Base-by-base conservation (phyloP, 805 yeast species). In the Kuraishia capsulata region DNA sequence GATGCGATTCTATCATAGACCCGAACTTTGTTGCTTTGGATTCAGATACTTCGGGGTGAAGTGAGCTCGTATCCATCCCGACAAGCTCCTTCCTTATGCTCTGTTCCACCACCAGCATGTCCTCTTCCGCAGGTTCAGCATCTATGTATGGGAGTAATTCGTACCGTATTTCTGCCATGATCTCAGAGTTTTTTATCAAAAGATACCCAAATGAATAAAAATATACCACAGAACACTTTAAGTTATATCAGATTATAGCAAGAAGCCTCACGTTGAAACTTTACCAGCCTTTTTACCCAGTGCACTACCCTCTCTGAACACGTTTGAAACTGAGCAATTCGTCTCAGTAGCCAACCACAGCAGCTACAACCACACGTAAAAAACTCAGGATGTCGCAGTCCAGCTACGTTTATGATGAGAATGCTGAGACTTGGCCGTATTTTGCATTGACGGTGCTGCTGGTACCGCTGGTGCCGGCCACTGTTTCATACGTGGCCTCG, bases 371-470 rank as follows among this genome's bases (percentile, higher is more conserved):
- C n/a, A n/a, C n/a, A n/a, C n/a, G n/a, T n/a, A n/a, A n/a, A n/a
- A 6, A 6, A 28, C 17, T 13, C 20, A 35, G 6, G 33, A 71
- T 70, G 76, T 64, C 73, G 39, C 71, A 69, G 47, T 59, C 76
- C 35, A 60, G 80, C 50, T 83, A 82, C 59, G 76, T 78, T 31
- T 88, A 88, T 58, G 97, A 88, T 63, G 96, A 88, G 56, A 76
- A 77, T 44, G 79, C 89, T 36, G 92, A 85, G 50, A 86, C 92
- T 2, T 88, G 96, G 96, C 97, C 97, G 30, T 87, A 80, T 56
- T 89, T 89, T 53, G 73, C 82, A 38, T 57, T 84, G 52, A 88
- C 96, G 3, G 62, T 85, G 36, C 60, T 82, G 38, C 64, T 83
- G 20, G 73, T 83, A 42, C 73, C 78, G 16, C 66, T 85, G 42